These are phyloP conservation scores for Candida broadrunensis DNA, from an alignment of 805 yeast species.

Conservation along the genomic window DNA sequence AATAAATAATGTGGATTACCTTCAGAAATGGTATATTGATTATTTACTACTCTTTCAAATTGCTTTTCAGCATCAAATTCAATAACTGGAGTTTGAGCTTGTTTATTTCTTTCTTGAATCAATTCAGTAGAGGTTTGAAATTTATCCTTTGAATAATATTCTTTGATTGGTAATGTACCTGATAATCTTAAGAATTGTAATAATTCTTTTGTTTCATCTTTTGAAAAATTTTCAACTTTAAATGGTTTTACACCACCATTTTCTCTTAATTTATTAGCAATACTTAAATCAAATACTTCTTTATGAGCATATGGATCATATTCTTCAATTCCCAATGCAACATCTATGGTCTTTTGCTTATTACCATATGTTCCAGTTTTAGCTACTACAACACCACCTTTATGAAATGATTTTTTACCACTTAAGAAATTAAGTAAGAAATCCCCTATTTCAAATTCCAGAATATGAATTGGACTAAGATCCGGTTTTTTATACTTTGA, in stretches of 20 bases:
- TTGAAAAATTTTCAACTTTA: slow-evolving; percentile 23
- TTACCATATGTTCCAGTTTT: slow-evolving; percentile 54
- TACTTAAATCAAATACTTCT: slow-evolving; percentile 49
- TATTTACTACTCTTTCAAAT: slow-evolving; percentile 26
- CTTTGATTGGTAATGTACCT: slow-evolving; percentile 33
- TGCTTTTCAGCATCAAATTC: slow-evolving; percentile 20
- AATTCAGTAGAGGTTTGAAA: slow-evolving; percentile 9
- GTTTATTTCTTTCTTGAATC: slow-evolving; percentile 1
- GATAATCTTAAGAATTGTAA: slow-evolving; percentile 28
- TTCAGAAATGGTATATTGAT: slow-evolving; percentile 29
- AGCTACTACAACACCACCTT: slow-evolving; percentile 66
- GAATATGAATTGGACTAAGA: slow-evolving; percentile 54
- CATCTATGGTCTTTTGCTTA: slow-evolving; percentile 50
- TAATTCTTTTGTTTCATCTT: slow-evolving; percentile 27
- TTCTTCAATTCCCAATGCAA: slow-evolving; percentile 51
- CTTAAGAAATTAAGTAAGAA: slow-evolving; percentile 51
- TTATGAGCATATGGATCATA: slow-evolving; percentile 56
- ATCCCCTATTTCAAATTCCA: slow-evolving; percentile 62
- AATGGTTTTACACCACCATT: slow-evolving; percentile 31
- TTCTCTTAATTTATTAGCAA: slow-evolving; percentile 47
- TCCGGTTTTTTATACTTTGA: slow-evolving; percentile 61
- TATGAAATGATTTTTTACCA: slow-evolving; percentile 50
- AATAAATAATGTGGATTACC: slow-evolving; percentile 40
- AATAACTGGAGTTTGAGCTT: slow-evolving; percentile 5
- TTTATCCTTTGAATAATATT: slow-evolving; percentile 25